These are phyloP conservation scores for Sporothrix inflata DNA, from an alignment of 2,329 filamentous ascomycete species.

Conservation along the genomic window DNA sequence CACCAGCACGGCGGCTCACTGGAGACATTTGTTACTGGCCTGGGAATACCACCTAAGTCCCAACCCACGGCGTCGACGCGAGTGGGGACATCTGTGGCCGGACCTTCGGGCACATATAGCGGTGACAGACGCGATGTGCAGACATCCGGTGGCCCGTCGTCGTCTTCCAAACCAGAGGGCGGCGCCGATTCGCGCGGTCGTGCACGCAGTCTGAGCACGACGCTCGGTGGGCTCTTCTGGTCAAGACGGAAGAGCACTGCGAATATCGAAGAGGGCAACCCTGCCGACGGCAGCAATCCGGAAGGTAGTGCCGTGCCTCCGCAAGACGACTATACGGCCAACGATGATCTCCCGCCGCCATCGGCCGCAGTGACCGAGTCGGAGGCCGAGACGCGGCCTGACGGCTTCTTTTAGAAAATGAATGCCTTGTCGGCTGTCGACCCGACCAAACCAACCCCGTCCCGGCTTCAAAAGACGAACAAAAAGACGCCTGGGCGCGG, in stretches of 20 bases:
- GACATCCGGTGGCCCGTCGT: background rate
- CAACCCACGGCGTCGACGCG: background rate
- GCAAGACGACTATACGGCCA: conserved; percentile 17
- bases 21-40: background rate
- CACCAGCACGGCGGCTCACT: conserved; percentile 28
- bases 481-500: too few relatives aligned
- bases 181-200: conserved; percentile 39
- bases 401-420: conserved; percentile 1
- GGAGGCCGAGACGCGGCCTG: background rate
- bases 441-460: background rate
- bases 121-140: background rate
- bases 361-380: background rate
- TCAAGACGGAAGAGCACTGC: conserved; percentile 17
- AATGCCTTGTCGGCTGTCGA: background rate
- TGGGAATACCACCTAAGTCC: background rate
- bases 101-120: background rate
- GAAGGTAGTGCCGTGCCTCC: background rate
- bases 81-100: background rate
- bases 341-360: conserved; percentile 19
- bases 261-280: background rate
- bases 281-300: background rate
- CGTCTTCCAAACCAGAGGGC: background rate
- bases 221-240: conserved; percentile 44
- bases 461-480: background rate
- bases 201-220: conserved; percentile 46